A percentile compares a stretch with the other conserved stretches of the same genome.
Evolutionary conservation across 345 rosid genomes (phyloP).

Genomic region (Gossypium bickii): DNA sequence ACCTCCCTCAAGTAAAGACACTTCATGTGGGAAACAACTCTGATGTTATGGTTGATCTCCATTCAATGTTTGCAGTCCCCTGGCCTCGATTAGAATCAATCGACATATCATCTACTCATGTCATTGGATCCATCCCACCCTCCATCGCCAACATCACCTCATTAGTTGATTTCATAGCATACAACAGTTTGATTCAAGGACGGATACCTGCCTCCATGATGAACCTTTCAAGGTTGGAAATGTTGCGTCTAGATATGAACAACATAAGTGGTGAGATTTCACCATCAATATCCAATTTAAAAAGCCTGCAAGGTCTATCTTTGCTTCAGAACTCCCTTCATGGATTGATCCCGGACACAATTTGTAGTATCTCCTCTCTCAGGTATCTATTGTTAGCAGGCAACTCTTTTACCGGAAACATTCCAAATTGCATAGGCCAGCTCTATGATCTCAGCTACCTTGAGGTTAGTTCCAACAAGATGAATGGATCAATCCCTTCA

Average conservation of each 20-base stretch:
- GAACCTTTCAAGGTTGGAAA: constrained; percentile 14
- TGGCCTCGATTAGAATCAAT: constrained; percentile 18
- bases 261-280: constrained; percentile 9
- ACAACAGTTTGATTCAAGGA: constrained; percentile 19
- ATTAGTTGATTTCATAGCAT: constrained; percentile 9
- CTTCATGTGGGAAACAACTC: constrained; percentile 9
- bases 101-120: constrained; percentile 12
- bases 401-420: constrained; percentile 19
- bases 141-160: constrained; percentile 20
- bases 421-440: constrained; percentile 21
- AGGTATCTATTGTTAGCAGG: not conserved
- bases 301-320: constrained; percentile 9
- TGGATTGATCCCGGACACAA: constrained; percentile 18
- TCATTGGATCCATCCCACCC: constrained; percentile 20
- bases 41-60: constrained; percentile 7
- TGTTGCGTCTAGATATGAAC: not conserved
- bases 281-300: constrained; percentile 19
- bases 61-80: constrained; percentile 18
- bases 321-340: constrained; percentile 9
- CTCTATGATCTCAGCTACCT: constrained; percentile 9
- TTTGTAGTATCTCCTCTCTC: constrained; percentile 3
- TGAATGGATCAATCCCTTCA: constrained; percentile 11
- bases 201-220: constrained; percentile 17
- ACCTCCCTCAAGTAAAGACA: constrained; percentile 16
- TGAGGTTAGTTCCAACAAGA: not conserved